Conservation (phyloP, 805 yeast species). For the Brettanomyces sp. region DNA sequence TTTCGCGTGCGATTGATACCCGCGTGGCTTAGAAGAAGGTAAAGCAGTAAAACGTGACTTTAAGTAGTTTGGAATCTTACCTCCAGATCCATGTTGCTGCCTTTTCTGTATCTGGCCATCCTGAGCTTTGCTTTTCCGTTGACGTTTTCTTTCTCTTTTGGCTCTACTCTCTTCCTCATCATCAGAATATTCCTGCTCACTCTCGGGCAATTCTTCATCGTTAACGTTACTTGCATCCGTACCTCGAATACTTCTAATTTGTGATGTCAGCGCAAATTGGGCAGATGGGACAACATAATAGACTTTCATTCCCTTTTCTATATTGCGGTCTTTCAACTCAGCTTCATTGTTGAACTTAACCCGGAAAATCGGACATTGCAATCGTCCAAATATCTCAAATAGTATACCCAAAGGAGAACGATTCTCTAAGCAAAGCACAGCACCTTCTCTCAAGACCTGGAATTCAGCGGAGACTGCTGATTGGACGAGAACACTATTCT, state of each 20-base stretch:
- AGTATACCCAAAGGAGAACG: constrained; percentile 64
- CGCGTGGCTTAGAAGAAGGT: not conserved
- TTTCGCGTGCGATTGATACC: not conserved
- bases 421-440: constrained; percentile 71
- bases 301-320: constrained; percentile 45
- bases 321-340: constrained; percentile 37
- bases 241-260: constrained; percentile 65
- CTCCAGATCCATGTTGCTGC: not conserved
- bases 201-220: constrained; percentile 90
- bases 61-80: constrained; percentile 11
- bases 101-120: not conserved
- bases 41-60: constrained; percentile 12
- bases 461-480: constrained; percentile 78
- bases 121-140: constrained; percentile 28
- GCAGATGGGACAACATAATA: constrained; percentile 77
- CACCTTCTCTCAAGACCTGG: constrained; percentile 70
- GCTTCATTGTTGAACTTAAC: constrained; percentile 53
- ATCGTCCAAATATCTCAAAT: constrained; percentile 83
- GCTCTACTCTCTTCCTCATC: constrained; percentile 79
- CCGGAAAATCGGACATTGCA: constrained; percentile 73
- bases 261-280: constrained; percentile 67
- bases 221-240: constrained; percentile 92
- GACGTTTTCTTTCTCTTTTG: constrained; percentile 54
- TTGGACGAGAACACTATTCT: constrained; percentile 59
- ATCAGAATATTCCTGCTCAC: constrained; percentile 91